A percentile compares a stretch with the other conserved stretches of the same genome.
Evolutionary conservation across 805 yeast genomes (phyloP).

Genomic region (Tetrapisispora nanseiensis): DNA sequence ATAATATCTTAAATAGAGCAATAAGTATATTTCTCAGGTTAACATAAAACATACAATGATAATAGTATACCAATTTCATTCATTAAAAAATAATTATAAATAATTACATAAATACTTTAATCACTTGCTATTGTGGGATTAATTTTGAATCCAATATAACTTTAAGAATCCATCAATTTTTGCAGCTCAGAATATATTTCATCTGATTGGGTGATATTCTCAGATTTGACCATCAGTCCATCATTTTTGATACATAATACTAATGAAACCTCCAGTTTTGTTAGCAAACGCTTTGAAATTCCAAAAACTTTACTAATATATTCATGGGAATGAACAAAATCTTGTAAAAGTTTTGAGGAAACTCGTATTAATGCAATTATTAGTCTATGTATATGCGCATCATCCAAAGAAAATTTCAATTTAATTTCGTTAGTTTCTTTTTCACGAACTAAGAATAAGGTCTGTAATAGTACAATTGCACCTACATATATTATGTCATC

Average conservation of each 20-base stretch:
- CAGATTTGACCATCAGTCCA: conserved; percentile 13
- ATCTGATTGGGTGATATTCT: conserved; percentile 10
- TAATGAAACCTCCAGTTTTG: conserved; percentile 21
- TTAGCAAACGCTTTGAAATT: conserved; percentile 26
- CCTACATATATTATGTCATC: conserved; percentile 21
- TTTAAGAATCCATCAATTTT: not conserved
- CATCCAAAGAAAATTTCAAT: conserved; percentile 26
- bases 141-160: too few species aligned
- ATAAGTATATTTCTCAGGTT: too few species aligned
- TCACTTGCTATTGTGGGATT: too few species aligned
- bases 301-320: conserved; percentile 43
- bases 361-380: conserved; percentile 37
- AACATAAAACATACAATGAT: too few species aligned
- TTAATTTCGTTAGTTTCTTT: conserved; percentile 4
- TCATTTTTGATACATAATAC: conserved; percentile 13
- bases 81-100: too few species aligned
- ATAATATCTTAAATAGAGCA: too few species aligned
- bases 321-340: conserved; percentile 35
- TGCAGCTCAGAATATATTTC: conserved; percentile 10
- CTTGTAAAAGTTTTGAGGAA: conserved; percentile 41
- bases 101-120: too few species aligned
- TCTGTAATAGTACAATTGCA: conserved; percentile 19
- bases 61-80: too few species aligned
- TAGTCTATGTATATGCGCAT: conserved; percentile 34
- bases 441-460: conserved; percentile 11